Evolutionary conservation across 257 asterid genomes (phyloP).

Genomic region (Scutellaria minor): DNA sequence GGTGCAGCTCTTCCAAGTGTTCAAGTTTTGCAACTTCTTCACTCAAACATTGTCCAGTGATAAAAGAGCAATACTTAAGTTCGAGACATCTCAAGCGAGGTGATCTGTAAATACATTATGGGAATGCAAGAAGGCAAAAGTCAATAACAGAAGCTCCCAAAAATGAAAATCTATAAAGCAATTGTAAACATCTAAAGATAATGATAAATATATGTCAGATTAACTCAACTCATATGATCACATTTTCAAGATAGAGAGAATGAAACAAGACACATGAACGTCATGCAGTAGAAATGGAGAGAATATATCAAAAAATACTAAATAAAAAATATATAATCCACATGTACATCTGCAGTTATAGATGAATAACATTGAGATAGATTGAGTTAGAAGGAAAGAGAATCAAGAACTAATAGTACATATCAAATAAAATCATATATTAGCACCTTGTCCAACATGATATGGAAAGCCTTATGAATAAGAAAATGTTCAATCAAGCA

Average conservation of each 20-base stretch:
- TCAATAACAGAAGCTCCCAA: neutral
- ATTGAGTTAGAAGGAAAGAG: too few species aligned
- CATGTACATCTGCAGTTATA: too few species aligned
- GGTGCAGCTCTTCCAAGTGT: slow-evolving; percentile 56
- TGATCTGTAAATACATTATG: slow-evolving; percentile 41
- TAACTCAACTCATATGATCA: neutral
- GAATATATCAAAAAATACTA: neutral
- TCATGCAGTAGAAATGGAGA: neutral
- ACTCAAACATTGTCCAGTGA: slow-evolving; percentile 32
- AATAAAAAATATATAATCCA: too few species aligned
- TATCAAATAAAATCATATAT: too few species aligned
- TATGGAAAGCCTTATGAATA: too few species aligned
- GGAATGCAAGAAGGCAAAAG: neutral
- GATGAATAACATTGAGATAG: too few species aligned
- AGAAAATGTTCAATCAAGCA: too few species aligned
- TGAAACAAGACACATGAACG: neutral
- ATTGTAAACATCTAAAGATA: neutral
- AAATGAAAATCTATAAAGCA: neutral
- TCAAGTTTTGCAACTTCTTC: slow-evolving; percentile 44
- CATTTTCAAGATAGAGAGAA: neutral
- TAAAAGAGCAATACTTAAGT: slow-evolving; percentile 28
- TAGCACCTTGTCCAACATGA: too few species aligned
- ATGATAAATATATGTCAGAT: neutral
- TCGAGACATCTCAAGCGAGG: slow-evolving; percentile 43
- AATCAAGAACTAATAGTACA: too few species aligned